Percentiles rank a stretch among this genome's conserved stretches.
These are phyloP conservation scores for Eucalyptus tenuipes DNA, from an alignment of 345 rosid genomes.

Conservation along the genomic window DNA sequence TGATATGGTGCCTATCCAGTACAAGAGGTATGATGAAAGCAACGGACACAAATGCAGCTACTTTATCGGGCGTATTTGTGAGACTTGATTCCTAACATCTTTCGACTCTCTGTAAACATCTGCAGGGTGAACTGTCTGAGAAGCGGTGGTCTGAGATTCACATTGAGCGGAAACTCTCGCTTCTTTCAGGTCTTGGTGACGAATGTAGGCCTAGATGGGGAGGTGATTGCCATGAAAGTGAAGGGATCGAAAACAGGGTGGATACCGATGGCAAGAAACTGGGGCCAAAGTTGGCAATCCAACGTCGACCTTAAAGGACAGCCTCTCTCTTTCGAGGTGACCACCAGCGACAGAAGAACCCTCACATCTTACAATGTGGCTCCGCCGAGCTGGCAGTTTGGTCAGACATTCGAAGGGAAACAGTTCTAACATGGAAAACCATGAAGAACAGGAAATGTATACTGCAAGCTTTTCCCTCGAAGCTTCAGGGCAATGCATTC, in stretches of 20 bases:
- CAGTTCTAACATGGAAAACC: constrained; percentile 23
- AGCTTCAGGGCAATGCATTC: neutral
- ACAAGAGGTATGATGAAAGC: constrained; percentile 30
- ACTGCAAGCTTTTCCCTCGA: neutral
- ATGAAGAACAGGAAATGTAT: neutral
- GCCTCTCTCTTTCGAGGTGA: constrained; percentile 83
- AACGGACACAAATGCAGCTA: neutral
- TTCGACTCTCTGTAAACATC: neutral
- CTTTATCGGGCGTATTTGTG: neutral
- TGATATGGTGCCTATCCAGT: constrained; percentile 72
- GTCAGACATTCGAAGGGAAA: constrained; percentile 79
- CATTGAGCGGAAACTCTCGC: constrained; percentile 50
- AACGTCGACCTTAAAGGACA: constrained; percentile 62
- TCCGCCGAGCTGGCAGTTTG: constrained; percentile 68
- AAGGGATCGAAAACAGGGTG: constrained; percentile 90
- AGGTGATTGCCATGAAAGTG: constrained; percentile 71
- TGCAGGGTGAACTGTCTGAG: constrained; percentile 60
- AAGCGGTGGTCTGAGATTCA: constrained; percentile 68
- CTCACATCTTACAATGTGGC: constrained; percentile 78
- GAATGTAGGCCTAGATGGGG: constrained; percentile 78
- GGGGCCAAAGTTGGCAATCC: constrained; percentile 91
- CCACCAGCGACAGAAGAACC: constrained; percentile 44
- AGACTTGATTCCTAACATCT: neutral
- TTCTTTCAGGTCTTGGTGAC: constrained; percentile 69
- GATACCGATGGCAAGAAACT: constrained; percentile 92